Conservation (phyloP, 768 basidiomycete genomes). For the Termitomyces sp. region DNA sequence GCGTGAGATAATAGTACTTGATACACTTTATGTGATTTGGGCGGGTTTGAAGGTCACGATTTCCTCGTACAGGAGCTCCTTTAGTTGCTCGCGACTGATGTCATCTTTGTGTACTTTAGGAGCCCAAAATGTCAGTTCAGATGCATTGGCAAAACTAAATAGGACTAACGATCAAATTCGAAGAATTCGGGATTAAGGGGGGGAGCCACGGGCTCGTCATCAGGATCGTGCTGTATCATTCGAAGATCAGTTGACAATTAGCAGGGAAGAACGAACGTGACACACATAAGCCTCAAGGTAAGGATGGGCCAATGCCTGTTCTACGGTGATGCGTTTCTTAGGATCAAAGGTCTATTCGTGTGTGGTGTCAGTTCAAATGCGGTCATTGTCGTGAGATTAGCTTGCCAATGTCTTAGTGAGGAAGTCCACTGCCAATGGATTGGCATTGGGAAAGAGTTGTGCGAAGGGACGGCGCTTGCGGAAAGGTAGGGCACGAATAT, state of each 20-base stretch:
- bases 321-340: conserved; percentile 93
- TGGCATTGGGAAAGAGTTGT: conserved; percentile 88
- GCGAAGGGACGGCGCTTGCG: conserved; percentile 82
- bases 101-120: conserved; percentile 87
- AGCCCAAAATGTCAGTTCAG: background rate
- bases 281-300: conserved; percentile 90
- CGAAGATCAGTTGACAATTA: background rate
- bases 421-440: conserved; percentile 61
- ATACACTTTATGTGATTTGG: conserved; percentile 42
- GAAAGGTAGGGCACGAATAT: conserved; percentile 93
- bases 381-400: conserved; percentile 1
- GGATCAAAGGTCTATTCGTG: conserved; percentile 87
- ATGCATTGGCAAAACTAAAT: background rate
- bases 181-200: conserved; percentile 97
- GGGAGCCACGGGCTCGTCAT: conserved; percentile 93
- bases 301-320: conserved; percentile 92
- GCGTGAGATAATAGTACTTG: background rate
- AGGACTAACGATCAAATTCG: conserved; percentile 83
- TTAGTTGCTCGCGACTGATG: conserved; percentile 92
- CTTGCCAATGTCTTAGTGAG: conserved; percentile 80
- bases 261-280: conserved; percentile 11
- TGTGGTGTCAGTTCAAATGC: background rate
- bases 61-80: conserved; percentile 91
- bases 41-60: conserved; percentile 85
- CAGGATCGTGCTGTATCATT: conserved; percentile 75